A percentile compares a stretch with the other conserved stretches of the same genome.
These are phyloP conservation scores for Lipomyces starkeyi DNA, from an alignment of 805 yeast species.

Conservation along the genomic window DNA sequence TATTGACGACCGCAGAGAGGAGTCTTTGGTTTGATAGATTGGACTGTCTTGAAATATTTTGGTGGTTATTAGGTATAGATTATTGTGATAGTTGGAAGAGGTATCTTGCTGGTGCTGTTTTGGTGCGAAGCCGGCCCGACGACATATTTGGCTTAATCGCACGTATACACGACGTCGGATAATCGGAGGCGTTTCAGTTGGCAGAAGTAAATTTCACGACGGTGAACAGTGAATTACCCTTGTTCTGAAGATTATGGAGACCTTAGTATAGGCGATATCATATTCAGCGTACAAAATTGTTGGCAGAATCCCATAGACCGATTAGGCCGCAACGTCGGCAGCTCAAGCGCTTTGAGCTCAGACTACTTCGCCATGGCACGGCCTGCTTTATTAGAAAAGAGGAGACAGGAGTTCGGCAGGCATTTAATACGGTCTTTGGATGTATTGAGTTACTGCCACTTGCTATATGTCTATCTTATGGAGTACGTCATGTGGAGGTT, in stretches of 20 bases:
- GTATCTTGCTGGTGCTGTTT: neutral
- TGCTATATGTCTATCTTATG: constrained; percentile 34
- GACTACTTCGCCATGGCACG: constrained; percentile 4
- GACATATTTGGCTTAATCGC: neutral
- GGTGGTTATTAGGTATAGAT: neutral
- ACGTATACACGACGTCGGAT: neutral
- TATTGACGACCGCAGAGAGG: neutral
- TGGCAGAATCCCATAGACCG: neutral
- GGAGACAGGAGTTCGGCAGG: constrained; percentile 35
- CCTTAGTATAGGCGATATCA: neutral
- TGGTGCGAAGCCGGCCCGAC: neutral
- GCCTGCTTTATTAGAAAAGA: constrained; percentile 29
- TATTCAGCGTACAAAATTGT: neutral
- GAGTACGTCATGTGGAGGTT: constrained; percentile 24
- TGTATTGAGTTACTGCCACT: constrained; percentile 35
- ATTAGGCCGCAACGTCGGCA: neutral
- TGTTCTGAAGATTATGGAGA: neutral
- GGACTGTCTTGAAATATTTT: no score
- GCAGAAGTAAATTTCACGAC: neutral
- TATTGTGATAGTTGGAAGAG: neutral
- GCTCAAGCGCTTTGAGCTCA: neutral
- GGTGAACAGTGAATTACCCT: neutral
- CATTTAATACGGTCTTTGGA: constrained; percentile 37
- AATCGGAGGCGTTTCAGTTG: neutral
- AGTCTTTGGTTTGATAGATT: neutral